Conservation (phyloP, 225 moss, liverwort and hornwort genomes). For the Marchantia paleacea region DNA sequence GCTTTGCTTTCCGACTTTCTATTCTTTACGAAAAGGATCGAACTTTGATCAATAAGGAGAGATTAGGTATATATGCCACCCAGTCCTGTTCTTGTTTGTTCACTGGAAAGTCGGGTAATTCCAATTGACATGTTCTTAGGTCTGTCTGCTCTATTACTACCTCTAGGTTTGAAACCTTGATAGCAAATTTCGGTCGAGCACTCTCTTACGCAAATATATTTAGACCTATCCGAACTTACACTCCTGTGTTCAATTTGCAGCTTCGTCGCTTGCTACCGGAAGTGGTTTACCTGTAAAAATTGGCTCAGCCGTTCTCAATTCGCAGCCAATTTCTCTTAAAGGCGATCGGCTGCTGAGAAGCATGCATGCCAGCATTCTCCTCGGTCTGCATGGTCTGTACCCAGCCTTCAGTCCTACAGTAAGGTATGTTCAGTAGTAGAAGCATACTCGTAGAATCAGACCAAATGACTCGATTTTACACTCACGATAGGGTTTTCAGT, state of each 20-base stretch:
- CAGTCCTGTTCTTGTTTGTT: too few species aligned
- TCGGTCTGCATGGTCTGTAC: slow-evolving; percentile 72
- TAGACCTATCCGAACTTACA: too few species aligned
- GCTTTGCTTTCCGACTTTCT: slow-evolving; percentile 71
- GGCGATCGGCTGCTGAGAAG: slow-evolving; percentile 63
- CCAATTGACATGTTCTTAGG: too few species aligned
- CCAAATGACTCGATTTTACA: too few species aligned
- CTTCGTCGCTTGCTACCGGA: slow-evolving; percentile 25
- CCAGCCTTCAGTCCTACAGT: slow-evolving; percentile 83
- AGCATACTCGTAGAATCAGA: too few species aligned
- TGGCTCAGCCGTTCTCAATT: slow-evolving; percentile 37
- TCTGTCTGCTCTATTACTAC: too few species aligned
- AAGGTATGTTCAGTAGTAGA: slow-evolving; percentile 32
- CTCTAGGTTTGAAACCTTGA: too few species aligned
- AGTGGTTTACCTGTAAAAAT: slow-evolving; percentile 32
- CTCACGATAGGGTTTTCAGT: too few species aligned
- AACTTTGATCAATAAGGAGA: slow-evolving; percentile 38
- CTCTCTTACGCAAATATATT: too few species aligned
- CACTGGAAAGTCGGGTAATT: too few species aligned
- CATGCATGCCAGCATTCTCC: slow-evolving; percentile 72
- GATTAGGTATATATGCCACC: slow-evolving; percentile 10
- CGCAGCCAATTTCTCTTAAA: slow-evolving; percentile 29
- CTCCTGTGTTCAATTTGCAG: not conserved
- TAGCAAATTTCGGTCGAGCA: too few species aligned
- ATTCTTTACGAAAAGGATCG: slow-evolving; percentile 81